Percentiles rank a stretch among this genome's conserved stretches.
Evolutionary conservation across 1,284 basidiomycete genomes (phyloP).

Genomic region (Mrakiaceae sp.): DNA sequence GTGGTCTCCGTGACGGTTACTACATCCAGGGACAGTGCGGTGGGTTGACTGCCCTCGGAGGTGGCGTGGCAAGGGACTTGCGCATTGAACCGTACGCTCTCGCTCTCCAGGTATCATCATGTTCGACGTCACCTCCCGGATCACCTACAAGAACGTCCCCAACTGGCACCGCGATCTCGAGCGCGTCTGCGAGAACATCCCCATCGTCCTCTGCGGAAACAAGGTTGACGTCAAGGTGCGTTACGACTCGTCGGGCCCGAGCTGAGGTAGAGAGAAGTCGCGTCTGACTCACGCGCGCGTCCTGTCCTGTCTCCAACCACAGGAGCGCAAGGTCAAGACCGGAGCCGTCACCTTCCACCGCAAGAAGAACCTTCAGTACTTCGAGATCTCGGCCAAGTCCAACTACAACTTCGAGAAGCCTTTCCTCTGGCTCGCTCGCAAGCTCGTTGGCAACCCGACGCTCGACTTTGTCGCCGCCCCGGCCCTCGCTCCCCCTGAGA

Average conservation of each 20-base stretch:
- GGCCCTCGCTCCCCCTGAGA: slow-evolving; percentile 90
- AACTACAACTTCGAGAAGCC: slow-evolving; percentile 99
- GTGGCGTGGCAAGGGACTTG: too few relatives aligned
- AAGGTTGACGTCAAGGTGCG: slow-evolving; percentile 98
- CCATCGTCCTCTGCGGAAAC: slow-evolving; percentile 98
- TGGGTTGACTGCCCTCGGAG: slow-evolving; percentile 5
- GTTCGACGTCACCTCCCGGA: slow-evolving; percentile 99
- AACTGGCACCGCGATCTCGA: slow-evolving; percentile 99
- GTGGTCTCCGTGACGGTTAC: slow-evolving; percentile 92
- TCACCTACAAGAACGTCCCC: slow-evolving; percentile 99
- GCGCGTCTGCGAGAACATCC: slow-evolving; percentile 98
- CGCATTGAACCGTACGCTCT: too few relatives aligned
- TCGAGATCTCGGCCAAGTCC: slow-evolving; percentile 98
- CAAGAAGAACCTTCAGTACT: slow-evolving; percentile 99
- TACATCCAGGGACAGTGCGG: slow-evolving; percentile 99
- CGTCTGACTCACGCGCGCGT: background rate
- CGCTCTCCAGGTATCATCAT: slow-evolving; percentile 31
- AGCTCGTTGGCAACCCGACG: slow-evolving; percentile 81
- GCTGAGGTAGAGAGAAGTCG: too few relatives aligned
- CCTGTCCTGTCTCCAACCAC: slow-evolving; percentile 12
- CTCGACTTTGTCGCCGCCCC: slow-evolving; percentile 96
- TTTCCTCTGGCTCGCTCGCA: slow-evolving; percentile 98
- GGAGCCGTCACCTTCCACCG: slow-evolving; percentile 98
- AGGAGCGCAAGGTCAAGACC: slow-evolving; percentile 99
- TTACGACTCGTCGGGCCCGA: slow-evolving; percentile 4